Base-by-base conservation (phyloP, 208 protist genomes). In the Trypanosoma boissoni region DNA sequence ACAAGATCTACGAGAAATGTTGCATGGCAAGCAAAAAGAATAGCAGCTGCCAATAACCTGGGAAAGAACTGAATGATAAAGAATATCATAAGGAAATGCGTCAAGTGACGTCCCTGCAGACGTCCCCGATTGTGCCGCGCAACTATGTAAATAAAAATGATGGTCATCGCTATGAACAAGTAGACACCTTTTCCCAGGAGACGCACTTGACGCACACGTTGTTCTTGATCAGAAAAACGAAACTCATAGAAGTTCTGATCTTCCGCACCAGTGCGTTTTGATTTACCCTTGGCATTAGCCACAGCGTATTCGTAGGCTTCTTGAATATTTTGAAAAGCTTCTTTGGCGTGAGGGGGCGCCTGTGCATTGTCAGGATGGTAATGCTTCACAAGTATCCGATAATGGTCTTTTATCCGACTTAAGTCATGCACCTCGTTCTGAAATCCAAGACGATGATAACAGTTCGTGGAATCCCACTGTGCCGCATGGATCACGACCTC, bases 41-140 rank as follows among this genome's bases (percentile, higher is more conserved):
- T 72, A 1, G 78, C 79, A 1, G 83, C 69, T 5, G 83, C 74
- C n/a, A 94, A 62, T 39, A 91, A 58, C 3, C 80, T 76, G 2
- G 83, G 82, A 61, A 89, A 87, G 12, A 90, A 42, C 52, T 92
- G 76, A 52, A 89, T 80, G 31, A 76, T 70, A 21, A 88, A 76
- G 68, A 88, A 88, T 42, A 92, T 87, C 51, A 64, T 50, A 2
- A 89, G 10, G 1, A 86, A 64, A 41, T 86, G 57, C 51, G 48
- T 59, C 39, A 89, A 58, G 55, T 89, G 74, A 20, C 73, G 65
- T 16, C 68, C 73, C 4, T 74, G 31, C 36, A 90, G 60, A 29
- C 79, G 71, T 14, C 71, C 60, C 53, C 76, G 76, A 68, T 88
- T 90, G 58, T 88, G 78, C 10, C 60, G 55, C 3, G 71, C 66